Evolutionary conservation across 2,329 filamentous ascomycete species (phyloP).

Genomic region (Chrysoporthe deuterocubensis): DNA sequence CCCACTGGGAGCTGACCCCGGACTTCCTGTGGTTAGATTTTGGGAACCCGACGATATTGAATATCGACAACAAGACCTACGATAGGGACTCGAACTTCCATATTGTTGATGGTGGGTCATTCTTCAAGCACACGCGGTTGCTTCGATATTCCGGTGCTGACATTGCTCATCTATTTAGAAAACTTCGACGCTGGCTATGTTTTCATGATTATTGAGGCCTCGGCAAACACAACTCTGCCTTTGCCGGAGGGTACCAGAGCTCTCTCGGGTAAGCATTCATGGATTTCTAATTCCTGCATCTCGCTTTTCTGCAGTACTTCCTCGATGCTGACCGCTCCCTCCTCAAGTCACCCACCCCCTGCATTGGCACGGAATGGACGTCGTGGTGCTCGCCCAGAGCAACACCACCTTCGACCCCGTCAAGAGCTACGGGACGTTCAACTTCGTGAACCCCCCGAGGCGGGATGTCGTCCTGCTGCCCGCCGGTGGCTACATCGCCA

Average conservation of each 20-base stretch:
- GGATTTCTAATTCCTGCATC: background rate
- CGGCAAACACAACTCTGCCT: constrained; percentile 13
- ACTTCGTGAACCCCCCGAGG: constrained; percentile 42
- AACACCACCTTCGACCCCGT: constrained; percentile 29
- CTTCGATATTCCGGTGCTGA: background rate
- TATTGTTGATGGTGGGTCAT: constrained; percentile 22
- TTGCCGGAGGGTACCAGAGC: constrained; percentile 9
- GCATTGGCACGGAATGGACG: constrained; percentile 38
- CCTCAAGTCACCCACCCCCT: constrained; percentile 24
- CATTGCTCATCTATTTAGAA: background rate
- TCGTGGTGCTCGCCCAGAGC: constrained; percentile 37
- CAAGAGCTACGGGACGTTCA: constrained; percentile 30
- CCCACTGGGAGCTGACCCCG: constrained; percentile 26
- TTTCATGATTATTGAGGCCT: constrained; percentile 27
- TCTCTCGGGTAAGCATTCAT: constrained; percentile 11
- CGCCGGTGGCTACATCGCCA: constrained; percentile 40
- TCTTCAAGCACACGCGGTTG: too few relatives aligned
- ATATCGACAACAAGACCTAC: constrained; percentile 24
- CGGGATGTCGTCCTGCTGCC: constrained; percentile 44
- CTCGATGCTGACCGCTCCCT: background rate
- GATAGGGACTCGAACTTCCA: constrained; percentile 23
- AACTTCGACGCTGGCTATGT: constrained; percentile 23
- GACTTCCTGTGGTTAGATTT: constrained; percentile 29
- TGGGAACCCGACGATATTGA: constrained; percentile 27
- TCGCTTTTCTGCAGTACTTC: too few relatives aligned